phyloP scores from a whole-genome alignment of 768 basidiomycete species.

The Lentinula edodes region DNA sequence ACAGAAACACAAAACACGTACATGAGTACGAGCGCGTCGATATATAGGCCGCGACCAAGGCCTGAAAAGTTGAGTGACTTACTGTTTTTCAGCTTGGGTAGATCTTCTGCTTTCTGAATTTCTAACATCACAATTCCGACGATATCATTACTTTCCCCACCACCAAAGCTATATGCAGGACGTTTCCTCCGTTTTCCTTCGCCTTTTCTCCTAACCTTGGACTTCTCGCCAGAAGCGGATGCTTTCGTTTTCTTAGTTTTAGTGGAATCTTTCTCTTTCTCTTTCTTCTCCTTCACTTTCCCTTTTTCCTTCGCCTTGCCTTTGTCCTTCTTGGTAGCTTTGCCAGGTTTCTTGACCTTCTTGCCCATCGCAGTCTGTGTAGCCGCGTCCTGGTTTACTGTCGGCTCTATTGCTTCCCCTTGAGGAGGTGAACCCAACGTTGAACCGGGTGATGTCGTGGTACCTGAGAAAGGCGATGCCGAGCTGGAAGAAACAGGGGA shows the following conservation, averaged over 20 bases:
- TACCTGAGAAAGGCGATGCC: not conserved
- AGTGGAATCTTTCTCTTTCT: not conserved
- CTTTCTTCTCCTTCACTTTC: conserved; percentile 3
- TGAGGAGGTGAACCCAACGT: not conserved
- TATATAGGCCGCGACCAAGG: not conserved
- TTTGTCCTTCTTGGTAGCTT: conserved; percentile 6
- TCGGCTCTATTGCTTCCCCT: not conserved
- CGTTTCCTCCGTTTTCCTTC: conserved; percentile 21
- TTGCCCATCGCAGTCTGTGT: not conserved
- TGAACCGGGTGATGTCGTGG: not conserved
- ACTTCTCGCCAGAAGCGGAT: not conserved
- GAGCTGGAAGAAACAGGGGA: not conserved
- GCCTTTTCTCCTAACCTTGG: not conserved
- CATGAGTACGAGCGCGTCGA: not conserved
- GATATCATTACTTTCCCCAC: conserved; percentile 65
- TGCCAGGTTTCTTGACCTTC: not conserved
- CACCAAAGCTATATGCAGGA: conserved; percentile 34
- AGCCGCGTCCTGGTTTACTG: not conserved
- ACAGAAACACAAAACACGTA: not conserved
- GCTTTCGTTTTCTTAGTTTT: not conserved
- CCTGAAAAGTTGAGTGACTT: conserved; percentile 23
- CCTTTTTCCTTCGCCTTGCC: conserved; percentile 16
- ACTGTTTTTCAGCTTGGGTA: conserved; percentile 88
- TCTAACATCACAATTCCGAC: conserved; percentile 95
- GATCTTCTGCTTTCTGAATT: conserved; percentile 74